A percentile compares a stretch with the other conserved stretches of the same genome.
These are phyloP conservation scores for Kandelia obovata DNA, from an alignment of 345 rosid species.

Conservation along the genomic window DNA sequence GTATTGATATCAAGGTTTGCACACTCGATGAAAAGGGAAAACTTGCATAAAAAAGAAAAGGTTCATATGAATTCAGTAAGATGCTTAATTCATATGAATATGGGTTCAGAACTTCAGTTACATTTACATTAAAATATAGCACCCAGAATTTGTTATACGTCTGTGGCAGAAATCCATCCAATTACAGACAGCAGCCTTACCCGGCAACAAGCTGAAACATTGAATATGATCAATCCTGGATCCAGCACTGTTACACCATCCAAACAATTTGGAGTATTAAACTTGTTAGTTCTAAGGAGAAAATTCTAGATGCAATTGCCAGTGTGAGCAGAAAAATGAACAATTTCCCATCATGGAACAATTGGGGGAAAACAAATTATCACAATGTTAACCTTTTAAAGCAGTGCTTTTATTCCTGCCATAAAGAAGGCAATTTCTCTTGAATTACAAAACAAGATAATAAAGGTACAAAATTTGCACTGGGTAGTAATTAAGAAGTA, in stretches of 20 bases:
- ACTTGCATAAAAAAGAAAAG: too few species aligned
- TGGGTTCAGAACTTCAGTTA: too few species aligned
- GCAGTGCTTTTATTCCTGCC: background rate
- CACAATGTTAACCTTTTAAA: background rate
- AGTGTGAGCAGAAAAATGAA: background rate
- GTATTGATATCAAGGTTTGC: too few species aligned
- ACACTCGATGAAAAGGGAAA: background rate
- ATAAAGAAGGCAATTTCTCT: too few species aligned
- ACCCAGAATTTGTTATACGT: slow-evolving; percentile 2
- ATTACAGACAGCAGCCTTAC: slow-evolving; percentile 29
- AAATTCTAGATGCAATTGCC: background rate
- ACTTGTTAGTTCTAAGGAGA: background rate
- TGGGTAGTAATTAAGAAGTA: too few species aligned
- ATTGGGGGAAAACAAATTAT: background rate
- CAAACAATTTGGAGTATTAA: slow-evolving; percentile 1
- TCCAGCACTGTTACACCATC: slow-evolving; percentile 48
- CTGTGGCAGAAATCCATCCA: slow-evolving; percentile 3
- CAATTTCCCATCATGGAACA: background rate
- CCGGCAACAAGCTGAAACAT: slow-evolving; percentile 66
- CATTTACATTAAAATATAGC: background rate
- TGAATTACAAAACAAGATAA: too few species aligned
- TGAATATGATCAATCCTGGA: slow-evolving; percentile 48
- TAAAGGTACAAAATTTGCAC: too few species aligned
- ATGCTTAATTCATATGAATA: too few species aligned
- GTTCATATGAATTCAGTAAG: too few species aligned